Evolutionary conservation across 371 early-diverging fungal genomes (phyloP), one percentile per base, ranked within the genome.

Genomic region (Mycotypha africana): DNA sequence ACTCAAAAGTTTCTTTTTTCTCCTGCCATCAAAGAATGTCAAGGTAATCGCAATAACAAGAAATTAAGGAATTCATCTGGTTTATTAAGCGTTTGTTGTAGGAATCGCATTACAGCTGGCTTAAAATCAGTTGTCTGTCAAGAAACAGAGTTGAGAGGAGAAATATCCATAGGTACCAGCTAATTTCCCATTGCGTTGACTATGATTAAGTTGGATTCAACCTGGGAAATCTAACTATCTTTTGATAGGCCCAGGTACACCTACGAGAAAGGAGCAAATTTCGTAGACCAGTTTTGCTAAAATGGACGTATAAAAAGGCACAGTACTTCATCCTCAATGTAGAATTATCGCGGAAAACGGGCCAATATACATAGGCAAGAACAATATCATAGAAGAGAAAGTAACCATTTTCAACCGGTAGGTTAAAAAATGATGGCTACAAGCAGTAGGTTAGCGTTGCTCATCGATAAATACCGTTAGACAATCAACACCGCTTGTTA

Each of bases 261-360:
- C n/a, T 16, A 17, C 20, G 24, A 30, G 9, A n/a, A 28, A 35
- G n/a, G 28, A 24, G 10, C n/a, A 20, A 12, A 19, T 25, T 7
- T 3, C 12, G 44, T 7, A 46, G 24, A 11, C 32, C 22, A n/a
- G 22, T 21, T 21, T 12, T 31, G 9, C 4, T 22, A 1, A 45
- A 34, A 21, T n/a, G n/a, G n/a, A n/a, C n/a, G 14, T 6, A 38
- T 28, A 12, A 39, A 21, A 49, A 82, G 81, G 81, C 43, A 85
- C 85, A n/a, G 74, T 86, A 10, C 65, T 89, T 25, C 86, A 88
- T 53, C 91, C 88, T 22, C 83, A 86, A 46, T 84, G 84, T 58
- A 68, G 71, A 26, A 68, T 90, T n/a, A 69, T 79, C 53, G 82
- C 85, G 2, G 83, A 76, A 46, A 75, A 70, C 32, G 91, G 87